Percentiles rank a stretch among this genome's conserved stretches.
Conservation (phyloP, 257 asterid genomes). For the Phtheirospermum japonicum region DNA sequence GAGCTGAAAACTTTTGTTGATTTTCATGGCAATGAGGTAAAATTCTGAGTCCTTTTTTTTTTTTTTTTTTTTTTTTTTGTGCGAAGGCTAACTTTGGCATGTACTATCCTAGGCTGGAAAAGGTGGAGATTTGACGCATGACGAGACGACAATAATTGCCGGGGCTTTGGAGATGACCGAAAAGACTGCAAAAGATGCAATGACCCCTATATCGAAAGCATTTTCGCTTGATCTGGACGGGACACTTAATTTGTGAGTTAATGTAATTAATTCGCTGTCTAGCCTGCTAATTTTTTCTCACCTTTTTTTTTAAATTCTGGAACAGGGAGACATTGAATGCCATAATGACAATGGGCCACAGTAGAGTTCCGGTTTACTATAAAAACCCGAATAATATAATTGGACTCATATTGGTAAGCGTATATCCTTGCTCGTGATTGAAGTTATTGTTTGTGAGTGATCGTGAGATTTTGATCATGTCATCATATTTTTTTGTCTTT, state of each 20-base stretch:
- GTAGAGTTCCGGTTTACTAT: conserved; percentile 88
- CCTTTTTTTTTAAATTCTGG: conserved; percentile 20
- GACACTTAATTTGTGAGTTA: conserved; percentile 83
- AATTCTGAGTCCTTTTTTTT: background rate
- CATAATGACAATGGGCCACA: conserved; percentile 95
- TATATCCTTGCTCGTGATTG: conserved; percentile 7
- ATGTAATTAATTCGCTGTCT: conserved; percentile 13
- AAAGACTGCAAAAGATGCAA: conserved; percentile 95
- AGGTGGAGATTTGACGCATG: conserved; percentile 98
- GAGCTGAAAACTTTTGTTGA: conserved; percentile 98
- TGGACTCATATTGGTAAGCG: conserved; percentile 84
- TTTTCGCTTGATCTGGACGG: conserved; percentile 91
- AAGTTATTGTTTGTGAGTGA: background rate
- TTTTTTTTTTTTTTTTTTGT: background rate
- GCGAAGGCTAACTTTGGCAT: background rate
- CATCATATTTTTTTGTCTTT: background rate
- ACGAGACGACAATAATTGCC: conserved; percentile 94
- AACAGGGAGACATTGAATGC: conserved; percentile 87
- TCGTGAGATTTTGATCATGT: conserved; percentile 6
- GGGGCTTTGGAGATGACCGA: conserved; percentile 92
- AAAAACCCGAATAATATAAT: conserved; percentile 72
- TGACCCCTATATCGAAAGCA: conserved; percentile 96
- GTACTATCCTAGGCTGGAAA: conserved; percentile 71
- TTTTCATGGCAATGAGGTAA: conserved; percentile 97
- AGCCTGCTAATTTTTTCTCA: conserved; percentile 9